A percentile compares a stretch with the other conserved stretches of the same genome.
phyloP scores from a whole-genome alignment of 2,329 filamentous ascomycete genomes.

The Alternaria incomplexa region DNA sequence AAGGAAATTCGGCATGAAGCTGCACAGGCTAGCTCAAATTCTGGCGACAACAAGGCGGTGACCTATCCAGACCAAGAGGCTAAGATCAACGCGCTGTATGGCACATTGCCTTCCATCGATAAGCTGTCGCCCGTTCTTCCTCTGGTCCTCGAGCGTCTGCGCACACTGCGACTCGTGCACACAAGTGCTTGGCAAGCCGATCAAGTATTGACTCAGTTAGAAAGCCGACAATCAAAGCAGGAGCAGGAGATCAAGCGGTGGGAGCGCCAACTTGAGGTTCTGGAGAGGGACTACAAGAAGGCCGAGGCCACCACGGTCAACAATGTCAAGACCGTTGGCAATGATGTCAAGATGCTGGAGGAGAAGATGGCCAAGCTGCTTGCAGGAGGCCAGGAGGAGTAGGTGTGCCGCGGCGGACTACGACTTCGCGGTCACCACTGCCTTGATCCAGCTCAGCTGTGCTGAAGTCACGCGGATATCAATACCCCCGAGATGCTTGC shows the following conservation, averaged over 20 bases:
- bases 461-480: background rate
- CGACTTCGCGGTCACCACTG: background rate
- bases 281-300: constrained; percentile 76
- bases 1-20: constrained; percentile 58
- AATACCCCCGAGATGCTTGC: background rate
- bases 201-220: constrained; percentile 76
- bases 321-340: constrained; percentile 85
- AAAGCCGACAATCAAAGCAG: constrained; percentile 82
- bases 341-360: constrained; percentile 89
- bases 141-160: constrained; percentile 80
- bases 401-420: background rate
- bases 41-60: constrained; percentile 19
- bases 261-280: constrained; percentile 78
- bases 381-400: constrained; percentile 8
- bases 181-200: constrained; percentile 83
- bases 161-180: constrained; percentile 84
- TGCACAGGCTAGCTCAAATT: constrained; percentile 15
- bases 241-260: constrained; percentile 83
- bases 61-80: constrained; percentile 72
- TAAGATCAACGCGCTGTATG: constrained; percentile 92
- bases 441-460: background rate
- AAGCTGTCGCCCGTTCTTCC: constrained; percentile 84
- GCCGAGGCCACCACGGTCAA: constrained; percentile 73
- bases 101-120: constrained; percentile 86
- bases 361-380: constrained; percentile 65